These are phyloP conservation scores for Debaryomyces sp. DNA, from an alignment of 1,139 yeast genomes.

Conservation along the genomic window DNA sequence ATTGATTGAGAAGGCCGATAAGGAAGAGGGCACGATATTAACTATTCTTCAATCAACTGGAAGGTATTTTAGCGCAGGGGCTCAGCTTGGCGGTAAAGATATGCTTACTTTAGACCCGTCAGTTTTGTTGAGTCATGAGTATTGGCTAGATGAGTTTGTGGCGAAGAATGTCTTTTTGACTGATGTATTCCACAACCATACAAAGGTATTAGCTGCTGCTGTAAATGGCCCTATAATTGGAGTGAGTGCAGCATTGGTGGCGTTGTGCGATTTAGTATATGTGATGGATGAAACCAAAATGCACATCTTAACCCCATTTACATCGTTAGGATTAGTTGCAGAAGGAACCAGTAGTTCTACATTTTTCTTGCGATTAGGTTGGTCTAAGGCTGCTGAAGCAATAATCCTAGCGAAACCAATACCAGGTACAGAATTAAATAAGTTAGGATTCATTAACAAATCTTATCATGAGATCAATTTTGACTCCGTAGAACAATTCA, in stretches of 20 bases:
- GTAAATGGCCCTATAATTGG: conserved; percentile 91
- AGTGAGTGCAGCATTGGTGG: conserved; percentile 70
- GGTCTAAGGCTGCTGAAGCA: conserved; percentile 75
- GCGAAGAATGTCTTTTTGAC: conserved; percentile 74
- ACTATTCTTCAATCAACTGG: conserved; percentile 78
- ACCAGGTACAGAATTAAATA: conserved; percentile 56
- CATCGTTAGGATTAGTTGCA: conserved; percentile 79
- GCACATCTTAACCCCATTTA: conserved; percentile 73
- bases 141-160: conserved; percentile 62
- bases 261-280: conserved; percentile 76
- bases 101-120: conserved; percentile 23
- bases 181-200: conserved; percentile 69
- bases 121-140: conserved; percentile 46
- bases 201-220: conserved; percentile 72
- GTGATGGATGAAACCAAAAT: conserved; percentile 61
- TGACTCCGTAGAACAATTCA: conserved; percentile 61
- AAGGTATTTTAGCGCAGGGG: conserved; percentile 83
- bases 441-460: conserved; percentile 66
- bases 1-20: conserved; percentile 63
- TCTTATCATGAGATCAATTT: conserved; percentile 42
- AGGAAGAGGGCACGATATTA: conserved; percentile 61
- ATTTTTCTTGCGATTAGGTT: conserved; percentile 69
- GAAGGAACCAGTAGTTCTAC: conserved; percentile 82
- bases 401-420: conserved; percentile 71
- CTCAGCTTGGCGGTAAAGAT: conserved; percentile 54